Evolutionary conservation across 352 stramenopile species (phyloP).

Genomic region (Globisporangium emineosum): DNA sequence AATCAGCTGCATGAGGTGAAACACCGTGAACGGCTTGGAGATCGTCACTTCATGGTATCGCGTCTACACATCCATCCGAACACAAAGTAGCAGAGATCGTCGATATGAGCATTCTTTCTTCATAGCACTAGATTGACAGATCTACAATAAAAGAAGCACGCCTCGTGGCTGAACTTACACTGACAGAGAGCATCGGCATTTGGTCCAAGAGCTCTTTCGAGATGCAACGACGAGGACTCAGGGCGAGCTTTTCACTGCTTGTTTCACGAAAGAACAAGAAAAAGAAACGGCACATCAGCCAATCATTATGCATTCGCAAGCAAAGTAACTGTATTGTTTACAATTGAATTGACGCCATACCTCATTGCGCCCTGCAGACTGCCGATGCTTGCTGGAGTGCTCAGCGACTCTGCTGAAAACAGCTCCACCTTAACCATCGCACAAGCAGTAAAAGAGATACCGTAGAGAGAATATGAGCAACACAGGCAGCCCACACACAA

Average conservation of each 20-base stretch:
- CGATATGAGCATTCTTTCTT: too few species aligned
- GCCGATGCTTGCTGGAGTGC: constrained; percentile 1
- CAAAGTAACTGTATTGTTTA: too few species aligned
- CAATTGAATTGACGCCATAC: neutral
- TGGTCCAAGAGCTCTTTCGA: constrained; percentile 72
- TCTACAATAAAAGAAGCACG: too few species aligned
- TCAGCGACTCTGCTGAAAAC: constrained; percentile 19
- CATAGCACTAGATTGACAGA: too few species aligned
- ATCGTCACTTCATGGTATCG: constrained; percentile 58
- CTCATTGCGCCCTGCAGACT: constrained; percentile 6
- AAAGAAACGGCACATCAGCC: neutral
- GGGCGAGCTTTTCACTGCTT: constrained; percentile 28
- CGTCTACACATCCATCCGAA: constrained; percentile 22
- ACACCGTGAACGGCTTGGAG: constrained; percentile 58
- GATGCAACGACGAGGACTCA: constrained; percentile 48
- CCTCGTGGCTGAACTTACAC: constrained; percentile 20
- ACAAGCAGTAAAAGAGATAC: neutral
- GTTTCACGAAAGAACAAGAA: neutral
- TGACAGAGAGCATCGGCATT: constrained; percentile 61
- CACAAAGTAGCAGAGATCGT: neutral
- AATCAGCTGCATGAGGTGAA: constrained; percentile 79
- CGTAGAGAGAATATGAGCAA: neutral
- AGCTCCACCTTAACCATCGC: constrained; percentile 24
- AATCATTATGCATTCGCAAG: neutral
- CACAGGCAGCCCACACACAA: neutral